Evolutionary conservation across 2,329 filamentous ascomycete species (phyloP).

Genomic region (Phaeosphaeria sp.): DNA sequence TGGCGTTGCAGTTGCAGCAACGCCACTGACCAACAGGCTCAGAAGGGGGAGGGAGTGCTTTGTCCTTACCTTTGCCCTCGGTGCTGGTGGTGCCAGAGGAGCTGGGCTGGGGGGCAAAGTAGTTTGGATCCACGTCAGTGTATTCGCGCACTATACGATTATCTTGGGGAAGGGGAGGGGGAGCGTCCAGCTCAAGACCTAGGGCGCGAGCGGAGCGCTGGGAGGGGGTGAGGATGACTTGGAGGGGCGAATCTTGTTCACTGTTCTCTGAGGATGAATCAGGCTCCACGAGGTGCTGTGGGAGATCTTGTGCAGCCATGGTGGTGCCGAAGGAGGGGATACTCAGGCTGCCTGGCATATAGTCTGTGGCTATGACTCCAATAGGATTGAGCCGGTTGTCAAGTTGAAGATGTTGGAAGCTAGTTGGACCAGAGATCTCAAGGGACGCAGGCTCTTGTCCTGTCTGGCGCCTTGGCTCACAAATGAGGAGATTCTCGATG

Average conservation of each 20-base stretch:
- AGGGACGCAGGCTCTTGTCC: background rate
- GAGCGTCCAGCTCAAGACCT: background rate
- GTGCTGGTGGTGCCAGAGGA: background rate
- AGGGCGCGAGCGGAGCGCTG: background rate
- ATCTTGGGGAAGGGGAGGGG: background rate
- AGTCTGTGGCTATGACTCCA: background rate
- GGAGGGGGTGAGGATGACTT: background rate
- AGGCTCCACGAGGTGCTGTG: background rate
- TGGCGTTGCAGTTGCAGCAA: slow-evolving; percentile 9
- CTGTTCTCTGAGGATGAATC: background rate
- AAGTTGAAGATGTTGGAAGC: background rate
- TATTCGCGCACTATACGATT: background rate
- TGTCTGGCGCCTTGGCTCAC: background rate
- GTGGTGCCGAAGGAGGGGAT: background rate
- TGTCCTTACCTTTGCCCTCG: background rate
- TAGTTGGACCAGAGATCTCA: background rate
- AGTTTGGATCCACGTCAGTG: background rate
- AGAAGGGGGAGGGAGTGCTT: background rate
- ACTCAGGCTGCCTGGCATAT: background rate
- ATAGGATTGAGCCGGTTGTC: background rate
- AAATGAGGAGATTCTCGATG: background rate
- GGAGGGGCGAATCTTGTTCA: background rate
- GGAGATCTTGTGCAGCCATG: background rate
- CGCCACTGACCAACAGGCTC: slow-evolving; percentile 8
- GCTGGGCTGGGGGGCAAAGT: background rate